Conservation (phyloP, 2,329 filamentous ascomycete species). For the Decorospora gaudefroyi region DNA sequence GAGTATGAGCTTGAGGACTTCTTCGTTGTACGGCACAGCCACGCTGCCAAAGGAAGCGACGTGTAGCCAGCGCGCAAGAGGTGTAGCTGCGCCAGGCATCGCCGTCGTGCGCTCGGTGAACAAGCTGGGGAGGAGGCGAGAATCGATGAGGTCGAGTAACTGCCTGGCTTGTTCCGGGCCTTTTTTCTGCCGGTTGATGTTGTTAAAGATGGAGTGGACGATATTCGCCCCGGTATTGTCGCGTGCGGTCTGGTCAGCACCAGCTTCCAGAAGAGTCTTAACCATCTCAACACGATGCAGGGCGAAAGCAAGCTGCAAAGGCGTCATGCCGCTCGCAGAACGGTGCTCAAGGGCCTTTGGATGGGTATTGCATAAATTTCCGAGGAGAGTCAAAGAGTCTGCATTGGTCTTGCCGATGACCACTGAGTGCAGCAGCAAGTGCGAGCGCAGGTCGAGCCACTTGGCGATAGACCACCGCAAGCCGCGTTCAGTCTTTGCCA, state of each 20-base stretch:
- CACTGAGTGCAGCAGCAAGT: constrained; percentile 67
- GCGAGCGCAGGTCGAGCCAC: constrained; percentile 57
- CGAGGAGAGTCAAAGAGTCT: constrained; percentile 60
- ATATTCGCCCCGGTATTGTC: constrained; percentile 68
- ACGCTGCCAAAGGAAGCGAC: background rate
- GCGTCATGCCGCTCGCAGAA: constrained; percentile 62
- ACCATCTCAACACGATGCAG: constrained; percentile 60
- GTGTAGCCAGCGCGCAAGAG: constrained; percentile 58
- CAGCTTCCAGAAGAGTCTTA: constrained; percentile 66
- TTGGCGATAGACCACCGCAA: constrained; percentile 65
- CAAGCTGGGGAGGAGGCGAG: constrained; percentile 60
- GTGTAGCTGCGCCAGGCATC: constrained; percentile 61
- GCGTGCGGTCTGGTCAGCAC: constrained; percentile 69
- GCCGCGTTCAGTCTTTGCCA: constrained; percentile 64
- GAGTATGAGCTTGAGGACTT: constrained; percentile 34
- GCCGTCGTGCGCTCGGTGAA: constrained; percentile 61
- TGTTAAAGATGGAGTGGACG: constrained; percentile 60
- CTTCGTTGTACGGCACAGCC: background rate
- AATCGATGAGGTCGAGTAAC: constrained; percentile 64
- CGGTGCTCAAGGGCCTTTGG: constrained; percentile 68
- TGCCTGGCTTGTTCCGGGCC: constrained; percentile 17
- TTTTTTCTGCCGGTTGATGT: constrained; percentile 32
- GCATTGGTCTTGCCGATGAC: constrained; percentile 40
- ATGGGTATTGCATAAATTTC: constrained; percentile 66
- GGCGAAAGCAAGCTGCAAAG: constrained; percentile 68